Evolutionary conservation across 2,329 filamentous ascomycete genomes (phyloP).

Genomic region (Metarhizium sp.): DNA sequence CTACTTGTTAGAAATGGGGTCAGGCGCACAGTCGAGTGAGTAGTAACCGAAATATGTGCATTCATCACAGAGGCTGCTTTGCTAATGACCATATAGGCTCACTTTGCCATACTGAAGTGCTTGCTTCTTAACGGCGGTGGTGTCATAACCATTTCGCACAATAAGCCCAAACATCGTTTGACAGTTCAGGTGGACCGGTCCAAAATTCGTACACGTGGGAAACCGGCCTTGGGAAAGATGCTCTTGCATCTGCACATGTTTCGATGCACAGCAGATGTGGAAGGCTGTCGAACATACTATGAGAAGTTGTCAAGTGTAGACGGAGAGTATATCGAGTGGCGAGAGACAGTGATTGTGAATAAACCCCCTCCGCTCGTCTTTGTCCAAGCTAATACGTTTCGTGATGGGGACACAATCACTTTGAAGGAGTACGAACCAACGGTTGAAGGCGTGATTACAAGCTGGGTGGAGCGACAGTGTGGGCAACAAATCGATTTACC

Average conservation of each 20-base stretch:
- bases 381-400: neutral
- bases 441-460: conserved; percentile 14
- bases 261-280: conserved; percentile 51
- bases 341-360: no score
- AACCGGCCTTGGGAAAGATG: conserved; percentile 49
- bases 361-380: neutral
- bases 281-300: conserved; percentile 44
- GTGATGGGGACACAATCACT: neutral
- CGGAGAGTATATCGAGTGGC: conserved; percentile 5
- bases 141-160: conserved; percentile 40
- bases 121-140: conserved; percentile 39
- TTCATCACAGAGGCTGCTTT: neutral
- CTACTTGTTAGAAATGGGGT: conserved; percentile 28
- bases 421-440: conserved; percentile 1
- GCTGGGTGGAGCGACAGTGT: conserved; percentile 33
- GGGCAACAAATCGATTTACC: no score
- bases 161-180: conserved; percentile 32
- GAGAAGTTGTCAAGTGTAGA: conserved; percentile 48
- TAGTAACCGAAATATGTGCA: neutral
- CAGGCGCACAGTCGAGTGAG: conserved; percentile 29
- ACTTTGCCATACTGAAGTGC: conserved; percentile 52
- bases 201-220: conserved; percentile 44
- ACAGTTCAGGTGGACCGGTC: conserved; percentile 44
- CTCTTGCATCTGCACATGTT: conserved; percentile 51
- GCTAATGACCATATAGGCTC: conserved; percentile 34